Evolutionary conservation across 2,329 filamentous ascomycete genomes (phyloP), one percentile per base, ranked within the genome.

Genomic region (Pseudopithomyces maydicus): DNA sequence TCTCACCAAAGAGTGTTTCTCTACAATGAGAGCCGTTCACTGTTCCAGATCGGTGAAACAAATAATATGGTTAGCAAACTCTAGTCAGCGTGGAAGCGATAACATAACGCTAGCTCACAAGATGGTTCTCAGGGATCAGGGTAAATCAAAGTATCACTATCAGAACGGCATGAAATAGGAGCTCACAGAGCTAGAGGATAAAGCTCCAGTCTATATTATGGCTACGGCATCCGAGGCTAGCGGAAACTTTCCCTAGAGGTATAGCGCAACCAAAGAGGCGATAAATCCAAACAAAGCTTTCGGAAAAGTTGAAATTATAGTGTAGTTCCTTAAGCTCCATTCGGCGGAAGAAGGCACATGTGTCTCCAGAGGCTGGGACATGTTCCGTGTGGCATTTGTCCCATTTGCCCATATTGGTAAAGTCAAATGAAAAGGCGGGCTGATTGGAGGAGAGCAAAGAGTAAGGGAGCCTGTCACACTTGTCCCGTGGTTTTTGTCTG

Each of bases 351-450:
- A 59, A 54, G 50, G 45, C 48, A 56, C 23, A 3, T 32, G 49
- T 35, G 49, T 53, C 22, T 50, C 19, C 19, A 50, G 54, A 33
- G 55, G 55, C 41, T 45, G 22, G 20, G 39, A 58, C 33, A 54
- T 50, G 43, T 52, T 61, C 32, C 35, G 35, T 8, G 35, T 61
- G 15, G 36, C 26, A 54, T 61, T 52, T 2, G 49, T 61, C 50
- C 50, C 14, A 46, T 61, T 61, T 29, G 52, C n/a, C 55, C 17
- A 58, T 38, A 41, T 46, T 15, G 46, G 56, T 52, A 54, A 15
- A 35, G 49, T 23, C 22, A 58, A 54, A 45, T n/a, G 29, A 33
- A 61, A 42, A 41, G 46, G 56, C 42, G 17, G 53, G 53, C 51
- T 58, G 12, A 50, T 58, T 47, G 22, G 53, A 33, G 58, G 58